phyloP scores from a whole-genome alignment of 495 filamentous ascomycete species.

The Polyplosphaeria fusca region DNA sequence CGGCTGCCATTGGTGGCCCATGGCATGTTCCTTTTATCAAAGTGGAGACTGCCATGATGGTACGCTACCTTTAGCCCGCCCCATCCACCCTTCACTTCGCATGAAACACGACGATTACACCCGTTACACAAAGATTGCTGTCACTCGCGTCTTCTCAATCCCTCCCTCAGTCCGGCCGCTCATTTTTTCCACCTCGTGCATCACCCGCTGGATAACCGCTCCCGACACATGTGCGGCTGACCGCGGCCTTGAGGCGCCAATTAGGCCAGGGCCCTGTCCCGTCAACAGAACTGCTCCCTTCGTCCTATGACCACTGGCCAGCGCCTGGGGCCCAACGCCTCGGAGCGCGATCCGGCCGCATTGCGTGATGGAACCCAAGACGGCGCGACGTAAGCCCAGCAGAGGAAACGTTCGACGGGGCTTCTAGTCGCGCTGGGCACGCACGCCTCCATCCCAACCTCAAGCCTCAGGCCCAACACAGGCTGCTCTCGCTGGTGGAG shows the following conservation, averaged over 20 bases:
- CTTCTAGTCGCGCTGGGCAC: neutral
- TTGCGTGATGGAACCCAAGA: neutral
- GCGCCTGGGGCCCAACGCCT: neutral
- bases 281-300: neutral
- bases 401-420: neutral
- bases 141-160: neutral
- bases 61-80: neutral
- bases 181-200: neutral
- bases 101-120: neutral
- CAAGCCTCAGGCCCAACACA: neutral
- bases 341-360: neutral
- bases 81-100: neutral
- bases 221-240: neutral
- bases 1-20: neutral
- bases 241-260: too few relatives aligned
- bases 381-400: neutral
- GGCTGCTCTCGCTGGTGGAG: neutral
- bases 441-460: neutral
- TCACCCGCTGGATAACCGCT: neutral
- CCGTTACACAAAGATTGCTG: neutral
- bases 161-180: neutral
- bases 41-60: neutral
- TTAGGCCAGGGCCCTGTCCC: too few relatives aligned
- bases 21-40: neutral
- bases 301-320: neutral